Base-by-base conservation (phyloP, 768 basidiomycete genomes). In the Mycena vulgaris region DNA sequence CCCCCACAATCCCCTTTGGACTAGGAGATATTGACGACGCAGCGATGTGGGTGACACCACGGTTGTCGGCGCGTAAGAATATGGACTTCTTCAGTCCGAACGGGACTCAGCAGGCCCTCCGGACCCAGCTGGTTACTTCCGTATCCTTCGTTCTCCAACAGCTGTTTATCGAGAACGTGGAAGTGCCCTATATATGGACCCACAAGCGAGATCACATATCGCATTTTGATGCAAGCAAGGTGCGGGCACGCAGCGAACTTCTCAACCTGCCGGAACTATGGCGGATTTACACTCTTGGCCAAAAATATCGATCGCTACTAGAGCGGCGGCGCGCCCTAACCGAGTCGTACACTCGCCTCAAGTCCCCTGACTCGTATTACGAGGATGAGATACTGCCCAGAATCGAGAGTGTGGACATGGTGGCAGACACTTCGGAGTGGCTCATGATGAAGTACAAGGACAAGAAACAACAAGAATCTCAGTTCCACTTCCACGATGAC, bases 151-250 rank as follows among this genome's bases (percentile, higher is more conserved):
- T 92, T 53, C 86, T 99, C 39, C 87, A 90, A 37, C 94, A 90
- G 78, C 86, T 99, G 63, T 97, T 99, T 80, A 81, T 95, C 57
- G 90, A 95, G 48, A 90, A 95, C 75, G 92, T 94, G 72, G 98
- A 99, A 79, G 97, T 98, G 9, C 96, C 98, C 0, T 97, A 96
- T 81, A 91, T 99, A 70, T 98, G 94, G 93, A 90, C 91, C 21
- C 95, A 98, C 84, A 95, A 94, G 75, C 89, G 94, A 40, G 98
- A 99, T 79, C 93, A 94, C 76, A 92, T 99, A 75, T 90, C 91
- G 52, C 89, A 93, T 79, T 94, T 94, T 80, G 93, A 95, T 75
- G 85, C 89, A 53, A 79, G 83, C 35, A 90, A 93, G 66, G 86
- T 90, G 58, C 84, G 88, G 37, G 77, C 86, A n/a, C 89, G 89